These are phyloP conservation scores for Apiotrichum laibachii DNA, from an alignment of 1,284 basidiomycete species.

Conservation along the genomic window DNA sequence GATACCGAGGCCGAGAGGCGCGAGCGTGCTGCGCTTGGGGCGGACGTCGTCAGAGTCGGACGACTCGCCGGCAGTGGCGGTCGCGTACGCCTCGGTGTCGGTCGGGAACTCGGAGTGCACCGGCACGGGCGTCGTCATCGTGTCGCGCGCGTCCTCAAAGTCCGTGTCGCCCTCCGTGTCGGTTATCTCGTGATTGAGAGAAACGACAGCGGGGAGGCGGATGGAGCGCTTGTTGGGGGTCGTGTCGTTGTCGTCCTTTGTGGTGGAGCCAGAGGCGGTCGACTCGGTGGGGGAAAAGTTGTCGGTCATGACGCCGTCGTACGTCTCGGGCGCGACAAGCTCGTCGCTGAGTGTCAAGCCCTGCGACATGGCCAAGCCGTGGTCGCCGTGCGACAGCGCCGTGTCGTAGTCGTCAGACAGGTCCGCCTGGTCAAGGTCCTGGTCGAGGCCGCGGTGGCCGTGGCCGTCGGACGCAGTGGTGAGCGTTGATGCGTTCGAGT, in stretches of 20 bases:
- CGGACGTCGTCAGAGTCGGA: conserved; percentile 54
- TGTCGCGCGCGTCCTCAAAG: conserved; percentile 77
- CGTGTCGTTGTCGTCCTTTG: conserved; percentile 12
- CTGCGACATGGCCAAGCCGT: conserved; percentile 4
- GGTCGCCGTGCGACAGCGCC: conserved; percentile 9
- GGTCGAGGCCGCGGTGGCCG: not conserved
- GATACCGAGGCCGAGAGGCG: conserved; percentile 21
- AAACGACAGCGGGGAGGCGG: conserved; percentile 32
- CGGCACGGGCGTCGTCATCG: conserved; percentile 64
- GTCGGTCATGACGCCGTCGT: conserved; percentile 43
- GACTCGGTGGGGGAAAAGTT: conserved; percentile 26
- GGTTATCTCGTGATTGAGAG: conserved; percentile 22
- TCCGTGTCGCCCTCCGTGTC: conserved; percentile 64
- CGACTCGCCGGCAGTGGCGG: conserved; percentile 38
- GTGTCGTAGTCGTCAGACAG: conserved; percentile 3
- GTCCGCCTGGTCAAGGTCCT: not conserved
- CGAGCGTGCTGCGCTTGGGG: conserved; percentile 40
- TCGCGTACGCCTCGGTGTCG: conserved; percentile 44
- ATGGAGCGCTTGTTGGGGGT: conserved; percentile 38
- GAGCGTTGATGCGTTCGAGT: not conserved
- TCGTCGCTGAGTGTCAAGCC: conserved; percentile 39
- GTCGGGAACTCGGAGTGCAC: conserved; percentile 62
- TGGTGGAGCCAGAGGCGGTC: conserved; percentile 1
- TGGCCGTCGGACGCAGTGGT: not conserved
- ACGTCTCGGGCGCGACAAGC: conserved; percentile 30